phyloP scores from a whole-genome alignment of 805 yeast species.

The Kluyveromyces nonfermentans region DNA sequence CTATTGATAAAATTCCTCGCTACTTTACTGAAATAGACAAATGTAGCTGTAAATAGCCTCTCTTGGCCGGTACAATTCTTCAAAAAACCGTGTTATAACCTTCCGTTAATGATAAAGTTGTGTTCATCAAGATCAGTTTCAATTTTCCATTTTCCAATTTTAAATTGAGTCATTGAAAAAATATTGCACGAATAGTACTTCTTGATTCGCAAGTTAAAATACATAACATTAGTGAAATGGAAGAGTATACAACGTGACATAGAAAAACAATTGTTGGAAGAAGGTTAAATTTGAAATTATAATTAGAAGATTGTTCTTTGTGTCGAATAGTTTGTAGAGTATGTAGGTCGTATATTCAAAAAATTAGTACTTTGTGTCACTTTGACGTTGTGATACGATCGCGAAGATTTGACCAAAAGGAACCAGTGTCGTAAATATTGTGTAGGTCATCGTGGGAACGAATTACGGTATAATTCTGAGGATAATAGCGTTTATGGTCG shows the following conservation, averaged over 20 bases:
- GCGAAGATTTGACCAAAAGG: conserved; percentile 17
- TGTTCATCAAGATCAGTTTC: neutral
- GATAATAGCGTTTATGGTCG: conserved; percentile 15
- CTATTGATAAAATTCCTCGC: neutral
- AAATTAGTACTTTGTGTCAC: neutral
- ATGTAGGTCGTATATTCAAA: neutral
- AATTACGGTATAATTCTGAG: conserved; percentile 9
- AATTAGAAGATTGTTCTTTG: too few species aligned
- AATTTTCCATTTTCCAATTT: too few species aligned
- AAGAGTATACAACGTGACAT: neutral
- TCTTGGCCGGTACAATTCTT: neutral
- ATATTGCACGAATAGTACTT: neutral
- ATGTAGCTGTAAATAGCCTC: neutral
- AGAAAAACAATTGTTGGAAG: too few species aligned
- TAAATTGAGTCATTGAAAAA: neutral
- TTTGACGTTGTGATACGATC: conserved; percentile 5
- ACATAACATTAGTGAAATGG: too few species aligned
- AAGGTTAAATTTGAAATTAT: too few species aligned
- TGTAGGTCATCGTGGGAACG: conserved; percentile 13
- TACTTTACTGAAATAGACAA: neutral
- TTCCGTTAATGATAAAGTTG: neutral
- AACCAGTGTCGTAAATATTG: conserved; percentile 26
- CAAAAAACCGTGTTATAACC: neutral
- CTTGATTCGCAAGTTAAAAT: neutral
- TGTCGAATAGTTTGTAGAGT: too few species aligned